Evolutionary conservation across 1,139 yeast species (phyloP).

Genomic region (Candida albicans): DNA sequence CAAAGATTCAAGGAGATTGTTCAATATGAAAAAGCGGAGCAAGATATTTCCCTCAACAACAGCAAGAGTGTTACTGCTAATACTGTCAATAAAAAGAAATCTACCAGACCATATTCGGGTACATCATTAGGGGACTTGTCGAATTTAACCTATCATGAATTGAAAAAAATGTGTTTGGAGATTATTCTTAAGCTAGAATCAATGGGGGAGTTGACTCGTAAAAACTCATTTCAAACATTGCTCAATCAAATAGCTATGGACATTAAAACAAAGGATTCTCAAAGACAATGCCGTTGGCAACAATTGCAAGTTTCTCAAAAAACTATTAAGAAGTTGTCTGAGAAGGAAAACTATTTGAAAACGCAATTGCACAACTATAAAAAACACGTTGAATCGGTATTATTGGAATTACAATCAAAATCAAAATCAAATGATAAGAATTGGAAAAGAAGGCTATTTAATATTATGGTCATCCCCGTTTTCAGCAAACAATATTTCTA

Average conservation of each 20-base stretch:
- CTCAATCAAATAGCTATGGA: conserved; percentile 84
- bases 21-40: conserved; percentile 42
- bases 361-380: conserved; percentile 68
- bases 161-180: conserved; percentile 76
- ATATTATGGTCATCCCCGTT: conserved; percentile 46
- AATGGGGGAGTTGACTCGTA: conserved; percentile 63
- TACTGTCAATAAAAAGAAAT: conserved; percentile 20
- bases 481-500: conserved; percentile 81
- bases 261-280: conserved; percentile 74
- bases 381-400: conserved; percentile 64
- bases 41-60: no score
- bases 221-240: conserved; percentile 73
- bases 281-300: conserved; percentile 58
- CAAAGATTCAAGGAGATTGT: conserved; percentile 57
- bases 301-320: conserved; percentile 63
- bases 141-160: conserved; percentile 63
- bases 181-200: conserved; percentile 74
- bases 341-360: conserved; percentile 61
- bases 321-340: conserved; percentile 59
- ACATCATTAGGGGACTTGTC: conserved; percentile 56
- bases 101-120: conserved; percentile 33
- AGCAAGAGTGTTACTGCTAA: conserved; percentile 12
- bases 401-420: conserved; percentile 59
- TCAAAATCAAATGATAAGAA: conserved; percentile 52
- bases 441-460: conserved; percentile 32